These are phyloP conservation scores for Brettanomyces custersianus DNA, from an alignment of 805 yeast species.

Conservation along the genomic window DNA sequence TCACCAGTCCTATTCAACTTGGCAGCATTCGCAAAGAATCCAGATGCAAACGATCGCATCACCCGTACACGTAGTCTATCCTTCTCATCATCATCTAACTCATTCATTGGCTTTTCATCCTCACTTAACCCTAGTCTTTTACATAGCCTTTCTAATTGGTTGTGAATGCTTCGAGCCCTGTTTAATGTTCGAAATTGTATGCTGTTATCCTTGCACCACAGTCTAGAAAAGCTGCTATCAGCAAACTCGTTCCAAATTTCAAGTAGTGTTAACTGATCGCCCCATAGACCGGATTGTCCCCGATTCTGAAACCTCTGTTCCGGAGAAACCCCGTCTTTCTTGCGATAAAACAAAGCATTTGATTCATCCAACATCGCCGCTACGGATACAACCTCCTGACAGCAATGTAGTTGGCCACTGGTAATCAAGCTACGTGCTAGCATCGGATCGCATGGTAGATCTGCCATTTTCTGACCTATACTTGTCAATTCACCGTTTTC, in stretches of 20 bases:
- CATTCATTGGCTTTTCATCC: neutral
- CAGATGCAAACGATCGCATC: slow-evolving; percentile 52
- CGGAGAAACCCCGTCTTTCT: slow-evolving; percentile 34
- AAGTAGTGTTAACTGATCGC: slow-evolving; percentile 75
- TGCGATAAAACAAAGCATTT: slow-evolving; percentile 59
- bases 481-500: slow-evolving; percentile 70
- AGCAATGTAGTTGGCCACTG: slow-evolving; percentile 52
- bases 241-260: slow-evolving; percentile 75
- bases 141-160: slow-evolving; percentile 59
- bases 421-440: slow-evolving; percentile 66
- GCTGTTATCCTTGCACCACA: slow-evolving; percentile 83
- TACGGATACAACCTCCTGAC: slow-evolving; percentile 61
- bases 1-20: slow-evolving; percentile 55
- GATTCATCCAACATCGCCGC: slow-evolving; percentile 81
- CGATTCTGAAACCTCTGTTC: neutral
- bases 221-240: slow-evolving; percentile 52
- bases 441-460: slow-evolving; percentile 88
- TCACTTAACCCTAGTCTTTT: slow-evolving; percentile 37
- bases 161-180: slow-evolving; percentile 60
- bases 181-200: slow-evolving; percentile 66
- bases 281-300: slow-evolving; percentile 28
- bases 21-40: slow-evolving; percentile 63
- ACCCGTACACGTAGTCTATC: slow-evolving; percentile 26
- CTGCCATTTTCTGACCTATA: slow-evolving; percentile 79
- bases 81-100: slow-evolving; percentile 11